Evolutionary conservation across 148 eudicot genomes (phyloP).

Genomic region (Nepenthes gracilis): DNA sequence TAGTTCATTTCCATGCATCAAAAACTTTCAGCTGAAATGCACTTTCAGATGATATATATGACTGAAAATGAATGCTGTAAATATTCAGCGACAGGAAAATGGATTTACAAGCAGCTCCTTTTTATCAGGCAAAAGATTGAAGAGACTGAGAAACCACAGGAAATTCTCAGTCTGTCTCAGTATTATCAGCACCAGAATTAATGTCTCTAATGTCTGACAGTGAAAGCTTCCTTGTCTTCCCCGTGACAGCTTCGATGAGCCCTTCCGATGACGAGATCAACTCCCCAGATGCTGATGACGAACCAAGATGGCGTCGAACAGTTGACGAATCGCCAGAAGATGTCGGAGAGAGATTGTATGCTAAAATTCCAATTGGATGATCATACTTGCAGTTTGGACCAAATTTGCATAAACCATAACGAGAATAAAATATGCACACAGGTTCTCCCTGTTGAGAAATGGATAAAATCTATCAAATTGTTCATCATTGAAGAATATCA

Average conservation of each 20-base stretch:
- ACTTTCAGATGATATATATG: constrained; percentile 22
- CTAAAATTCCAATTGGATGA: constrained; percentile 68
- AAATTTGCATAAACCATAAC: constrained; percentile 93
- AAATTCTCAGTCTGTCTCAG: constrained; percentile 37
- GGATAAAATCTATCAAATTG: constrained; percentile 2
- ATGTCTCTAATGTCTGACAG: constrained; percentile 58
- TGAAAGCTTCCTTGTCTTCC: constrained; percentile 43
- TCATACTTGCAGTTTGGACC: constrained; percentile 96
- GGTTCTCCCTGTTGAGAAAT: constrained; percentile 63
- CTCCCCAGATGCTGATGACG: constrained; percentile 45
- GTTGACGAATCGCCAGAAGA: constrained; percentile 41
- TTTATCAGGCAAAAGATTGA: constrained; percentile 30
- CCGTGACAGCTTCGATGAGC: constrained; percentile 29
- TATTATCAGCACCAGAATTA: constrained; percentile 44
- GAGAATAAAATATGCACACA: constrained; percentile 79
- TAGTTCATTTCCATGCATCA: constrained; percentile 15
- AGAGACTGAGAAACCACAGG: constrained; percentile 22
- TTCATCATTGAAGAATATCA: neutral
- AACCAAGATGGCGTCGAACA: constrained; percentile 50
- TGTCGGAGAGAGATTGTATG: constrained; percentile 47
- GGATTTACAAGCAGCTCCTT: constrained; percentile 46
- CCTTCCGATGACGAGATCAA: constrained; percentile 36
- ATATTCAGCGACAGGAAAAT: constrained; percentile 58
- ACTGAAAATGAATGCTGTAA: constrained; percentile 43
- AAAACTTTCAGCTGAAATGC: constrained; percentile 27